These are phyloP conservation scores for Boletus sp. DNA, from an alignment of 768 basidiomycete species.

Conservation along the genomic window DNA sequence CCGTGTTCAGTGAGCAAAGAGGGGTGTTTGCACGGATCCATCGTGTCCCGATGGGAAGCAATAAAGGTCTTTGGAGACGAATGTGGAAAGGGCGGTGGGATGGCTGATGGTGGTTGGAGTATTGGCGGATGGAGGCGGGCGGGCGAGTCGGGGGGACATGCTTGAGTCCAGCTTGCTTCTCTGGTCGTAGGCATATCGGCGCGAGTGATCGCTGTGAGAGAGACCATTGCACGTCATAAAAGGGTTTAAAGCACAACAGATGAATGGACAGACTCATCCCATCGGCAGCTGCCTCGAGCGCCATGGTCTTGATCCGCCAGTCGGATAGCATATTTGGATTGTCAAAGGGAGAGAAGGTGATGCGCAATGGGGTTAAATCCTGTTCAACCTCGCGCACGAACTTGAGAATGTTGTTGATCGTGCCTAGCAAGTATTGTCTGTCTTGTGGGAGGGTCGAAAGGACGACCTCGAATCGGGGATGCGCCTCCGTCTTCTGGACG, in stretches of 20 bases:
- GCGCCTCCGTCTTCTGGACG: conserved; percentile 19
- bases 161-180: conserved; percentile 21
- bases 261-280: conserved; percentile 21
- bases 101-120: conserved; percentile 14
- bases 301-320: conserved; percentile 22
- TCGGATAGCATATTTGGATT: conserved; percentile 27
- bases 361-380: conserved; percentile 31
- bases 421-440: background rate
- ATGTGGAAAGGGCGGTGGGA: background rate
- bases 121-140: conserved; percentile 30
- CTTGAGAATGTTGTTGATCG: conserved; percentile 14
- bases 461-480: conserved; percentile 12
- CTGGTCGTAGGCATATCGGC: conserved; percentile 35
- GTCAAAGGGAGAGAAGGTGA: conserved; percentile 31
- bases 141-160: conserved; percentile 23
- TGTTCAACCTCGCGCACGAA: conserved; percentile 29
- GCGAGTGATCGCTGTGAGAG: conserved; percentile 23
- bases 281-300: conserved; percentile 26
- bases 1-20: conserved; percentile 41
- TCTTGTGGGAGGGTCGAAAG: conserved; percentile 6
- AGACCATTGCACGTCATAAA: background rate
- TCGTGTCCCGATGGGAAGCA: too few species aligned
- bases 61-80: conserved; percentile 17
- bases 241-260: background rate
- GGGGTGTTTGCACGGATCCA: conserved; percentile 39